Conservation (phyloP, 176 grass and related monocot species). For the Eremochloa ophiuroides region DNA sequence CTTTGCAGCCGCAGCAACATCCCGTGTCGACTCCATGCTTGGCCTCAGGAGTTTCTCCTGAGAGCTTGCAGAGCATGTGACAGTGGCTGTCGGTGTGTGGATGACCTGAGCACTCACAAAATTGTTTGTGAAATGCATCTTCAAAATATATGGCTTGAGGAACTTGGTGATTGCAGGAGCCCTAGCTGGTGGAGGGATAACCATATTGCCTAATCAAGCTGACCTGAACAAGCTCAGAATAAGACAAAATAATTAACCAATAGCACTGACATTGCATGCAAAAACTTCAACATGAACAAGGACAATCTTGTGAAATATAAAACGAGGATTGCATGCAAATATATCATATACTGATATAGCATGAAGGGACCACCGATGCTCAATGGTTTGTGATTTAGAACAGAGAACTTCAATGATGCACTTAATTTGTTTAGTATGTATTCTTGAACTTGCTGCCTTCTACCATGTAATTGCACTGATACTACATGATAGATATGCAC, state of each 20-base stretch:
- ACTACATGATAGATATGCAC: neutral
- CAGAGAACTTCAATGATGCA: neutral
- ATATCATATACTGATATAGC: neutral
- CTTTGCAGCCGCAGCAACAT: slow-evolving; percentile 60
- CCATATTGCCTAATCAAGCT: slow-evolving; percentile 34
- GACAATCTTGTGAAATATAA: slow-evolving; percentile 3
- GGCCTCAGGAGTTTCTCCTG: slow-evolving; percentile 64
- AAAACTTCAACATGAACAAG: neutral
- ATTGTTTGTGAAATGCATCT: slow-evolving; percentile 76
- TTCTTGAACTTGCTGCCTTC: neutral
- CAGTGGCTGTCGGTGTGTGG: slow-evolving; percentile 51
- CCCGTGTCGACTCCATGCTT: slow-evolving; percentile 59
- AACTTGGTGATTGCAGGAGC: slow-evolving; percentile 48
- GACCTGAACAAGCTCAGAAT: slow-evolving; percentile 9
- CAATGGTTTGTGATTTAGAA: neutral
- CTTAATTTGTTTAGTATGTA: neutral
- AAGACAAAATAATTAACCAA: slow-evolving; percentile 17
- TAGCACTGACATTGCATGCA: neutral
- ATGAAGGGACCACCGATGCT: neutral
- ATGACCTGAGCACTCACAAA: slow-evolving; percentile 66
- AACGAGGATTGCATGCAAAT: neutral
- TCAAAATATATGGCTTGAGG: slow-evolving; percentile 73
- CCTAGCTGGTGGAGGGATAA: slow-evolving; percentile 56
- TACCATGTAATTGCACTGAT: neutral
- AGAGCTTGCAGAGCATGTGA: slow-evolving; percentile 52